Conservation (phyloP, 2,329 filamentous ascomycete species). For the Aspergillus phoenicis region DNA sequence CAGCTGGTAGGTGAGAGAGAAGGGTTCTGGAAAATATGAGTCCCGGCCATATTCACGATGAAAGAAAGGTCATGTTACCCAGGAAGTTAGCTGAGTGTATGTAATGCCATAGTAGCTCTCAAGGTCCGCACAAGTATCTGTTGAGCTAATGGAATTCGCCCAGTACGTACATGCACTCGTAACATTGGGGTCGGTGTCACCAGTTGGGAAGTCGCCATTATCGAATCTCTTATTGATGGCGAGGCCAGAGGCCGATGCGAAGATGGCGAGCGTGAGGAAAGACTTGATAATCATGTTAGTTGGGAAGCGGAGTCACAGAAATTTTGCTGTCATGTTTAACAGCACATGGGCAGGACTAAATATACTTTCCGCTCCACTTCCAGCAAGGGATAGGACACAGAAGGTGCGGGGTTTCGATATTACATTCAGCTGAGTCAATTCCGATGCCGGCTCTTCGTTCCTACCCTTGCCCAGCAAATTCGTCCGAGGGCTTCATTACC, state of each 20-base stretch:
- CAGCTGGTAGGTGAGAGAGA: conserved; percentile 6
- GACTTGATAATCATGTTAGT: not conserved
- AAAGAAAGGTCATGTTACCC: conserved; percentile 4
- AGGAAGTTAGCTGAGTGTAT: not conserved
- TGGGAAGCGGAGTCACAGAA: too few relatives aligned
- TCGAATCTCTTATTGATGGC: not conserved
- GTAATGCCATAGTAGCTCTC: conserved; percentile 15
- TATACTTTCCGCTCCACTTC: too few relatives aligned
- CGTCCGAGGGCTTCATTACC: too few relatives aligned
- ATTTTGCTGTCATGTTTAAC: too few relatives aligned
- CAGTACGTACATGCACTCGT: conserved; percentile 12
- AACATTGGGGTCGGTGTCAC: conserved; percentile 13
- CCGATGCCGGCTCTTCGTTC: too few relatives aligned
- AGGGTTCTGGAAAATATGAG: conserved; percentile 11
- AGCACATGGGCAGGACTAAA: too few relatives aligned
- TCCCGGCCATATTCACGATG: not conserved
- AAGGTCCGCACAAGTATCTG: conserved; percentile 12
- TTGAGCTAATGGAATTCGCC: conserved; percentile 14
- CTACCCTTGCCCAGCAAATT: too few relatives aligned
- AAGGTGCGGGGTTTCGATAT: too few relatives aligned
- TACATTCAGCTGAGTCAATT: too few relatives aligned
- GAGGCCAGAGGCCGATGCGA: not conserved
- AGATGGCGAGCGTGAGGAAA: not conserved
- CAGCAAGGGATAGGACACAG: too few relatives aligned
- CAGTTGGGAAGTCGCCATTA: conserved; percentile 11